These are phyloP conservation scores for Angomonas ambiguus DNA, from an alignment of 208 protist species.

Conservation along the genomic window DNA sequence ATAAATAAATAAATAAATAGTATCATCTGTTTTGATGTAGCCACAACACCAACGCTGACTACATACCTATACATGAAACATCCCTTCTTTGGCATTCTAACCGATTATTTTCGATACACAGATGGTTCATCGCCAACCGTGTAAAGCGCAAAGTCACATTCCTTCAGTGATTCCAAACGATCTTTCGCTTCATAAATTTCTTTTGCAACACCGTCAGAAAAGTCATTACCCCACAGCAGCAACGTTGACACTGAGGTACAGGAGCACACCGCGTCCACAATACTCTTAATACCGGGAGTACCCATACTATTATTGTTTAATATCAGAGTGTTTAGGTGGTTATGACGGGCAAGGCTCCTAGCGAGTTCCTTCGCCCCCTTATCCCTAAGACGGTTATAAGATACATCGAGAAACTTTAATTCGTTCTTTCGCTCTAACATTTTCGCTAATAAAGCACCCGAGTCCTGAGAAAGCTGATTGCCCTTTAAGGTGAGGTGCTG, in stretches of 20 bases:
- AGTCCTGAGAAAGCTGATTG: slow-evolving; percentile 70
- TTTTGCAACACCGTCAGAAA: slow-evolving; percentile 31
- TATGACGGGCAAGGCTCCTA: slow-evolving; percentile 32
- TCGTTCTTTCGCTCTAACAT: slow-evolving; percentile 55
- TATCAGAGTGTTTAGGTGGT: slow-evolving; percentile 26
- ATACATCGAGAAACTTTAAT: slow-evolving; percentile 52
- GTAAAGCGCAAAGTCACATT: slow-evolving; percentile 55
- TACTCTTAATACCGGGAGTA: slow-evolving; percentile 34
- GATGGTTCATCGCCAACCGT: slow-evolving; percentile 17
- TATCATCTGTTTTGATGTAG: too few species aligned
- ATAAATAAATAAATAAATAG: background rate
- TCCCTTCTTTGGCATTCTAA: too few species aligned
- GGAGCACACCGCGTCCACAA: slow-evolving; percentile 28
- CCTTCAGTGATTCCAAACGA: slow-evolving; percentile 31
- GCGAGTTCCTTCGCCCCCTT: slow-evolving; percentile 44
- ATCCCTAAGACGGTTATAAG: slow-evolving; percentile 58
- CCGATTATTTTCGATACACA: slow-evolving; percentile 6
- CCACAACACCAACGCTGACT: too few species aligned
- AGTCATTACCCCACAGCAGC: slow-evolving; percentile 71
- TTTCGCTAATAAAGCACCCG: slow-evolving; percentile 37
- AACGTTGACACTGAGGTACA: slow-evolving; percentile 37
- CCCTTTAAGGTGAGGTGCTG: slow-evolving; percentile 38
- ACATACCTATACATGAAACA: too few species aligned
- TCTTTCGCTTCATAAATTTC: slow-evolving; percentile 40
- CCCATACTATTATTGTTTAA: slow-evolving; percentile 58